These are phyloP conservation scores for Syzygium oleosum DNA, from an alignment of 345 rosid species.

Conservation along the genomic window DNA sequence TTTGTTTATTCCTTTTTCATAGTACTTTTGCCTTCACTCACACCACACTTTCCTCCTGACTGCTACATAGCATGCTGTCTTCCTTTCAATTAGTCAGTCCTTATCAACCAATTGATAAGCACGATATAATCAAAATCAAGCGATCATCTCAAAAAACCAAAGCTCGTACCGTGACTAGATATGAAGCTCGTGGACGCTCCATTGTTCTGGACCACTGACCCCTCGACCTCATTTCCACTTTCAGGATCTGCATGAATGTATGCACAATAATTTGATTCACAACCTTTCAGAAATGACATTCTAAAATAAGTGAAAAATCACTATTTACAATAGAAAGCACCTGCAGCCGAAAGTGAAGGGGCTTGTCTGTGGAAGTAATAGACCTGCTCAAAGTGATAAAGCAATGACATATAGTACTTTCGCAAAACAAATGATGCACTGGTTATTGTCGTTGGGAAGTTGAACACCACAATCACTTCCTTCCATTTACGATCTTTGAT, in stretches of 20 bases:
- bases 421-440: slow-evolving; percentile 81
- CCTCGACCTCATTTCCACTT: slow-evolving; percentile 16
- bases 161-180: slow-evolving; percentile 10
- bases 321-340: slow-evolving; percentile 8
- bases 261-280: not conserved
- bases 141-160: not conserved
- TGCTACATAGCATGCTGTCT: not conserved
- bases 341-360: slow-evolving; percentile 25
- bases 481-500: slow-evolving; percentile 76
- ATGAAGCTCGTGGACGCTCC: slow-evolving; percentile 11
- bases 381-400: slow-evolving; percentile 63
- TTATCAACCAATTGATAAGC: not conserved
- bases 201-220: slow-evolving; percentile 17
- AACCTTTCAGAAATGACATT: not conserved
- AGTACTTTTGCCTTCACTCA: not conserved
- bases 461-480: slow-evolving; percentile 67
- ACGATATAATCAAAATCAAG: not conserved
- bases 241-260: slow-evolving; percentile 12
- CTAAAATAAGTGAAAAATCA: not conserved
- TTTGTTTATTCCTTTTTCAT: not conserved
- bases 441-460: slow-evolving; percentile 75
- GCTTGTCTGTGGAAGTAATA: slow-evolving; percentile 46
- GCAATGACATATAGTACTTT: slow-evolving; percentile 65
- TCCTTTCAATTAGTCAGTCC: not conserved
- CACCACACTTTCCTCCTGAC: not conserved